phyloP scores from a whole-genome alignment of 2,329 filamentous ascomycete genomes.

The Raffaelea deltoideospora region DNA sequence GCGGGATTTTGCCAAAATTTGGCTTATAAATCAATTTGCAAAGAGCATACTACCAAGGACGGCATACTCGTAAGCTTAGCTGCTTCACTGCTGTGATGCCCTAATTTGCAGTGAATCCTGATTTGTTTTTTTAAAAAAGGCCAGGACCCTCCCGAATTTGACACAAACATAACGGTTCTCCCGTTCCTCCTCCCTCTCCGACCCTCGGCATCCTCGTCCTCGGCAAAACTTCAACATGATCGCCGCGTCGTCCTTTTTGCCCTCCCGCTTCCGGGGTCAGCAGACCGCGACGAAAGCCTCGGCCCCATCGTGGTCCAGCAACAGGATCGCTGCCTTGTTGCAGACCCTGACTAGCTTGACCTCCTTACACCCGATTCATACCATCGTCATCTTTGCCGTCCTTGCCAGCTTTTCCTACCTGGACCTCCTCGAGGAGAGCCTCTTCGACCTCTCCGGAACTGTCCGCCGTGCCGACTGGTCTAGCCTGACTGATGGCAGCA shows the following conservation, averaged over 20 bases:
- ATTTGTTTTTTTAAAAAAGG: no score
- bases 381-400: slow-evolving; percentile 76
- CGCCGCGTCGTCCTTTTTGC: slow-evolving; percentile 35
- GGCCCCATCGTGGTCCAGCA: slow-evolving; percentile 42
- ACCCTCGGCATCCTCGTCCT: no score
- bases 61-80: no score
- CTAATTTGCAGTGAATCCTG: no score
- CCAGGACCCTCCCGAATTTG: no score
- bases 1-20: no score
- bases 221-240: no score
- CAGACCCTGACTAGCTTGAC: slow-evolving; percentile 68
- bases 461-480: slow-evolving; percentile 60
- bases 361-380: slow-evolving; percentile 88
- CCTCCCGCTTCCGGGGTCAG: slow-evolving; percentile 47
- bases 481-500: slow-evolving; percentile 65
- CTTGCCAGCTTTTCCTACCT: slow-evolving; percentile 92
- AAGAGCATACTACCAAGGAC: no score
- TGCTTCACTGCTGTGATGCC: no score
- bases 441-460: slow-evolving; percentile 54
- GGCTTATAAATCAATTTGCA: no score
- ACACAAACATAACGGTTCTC: no score
- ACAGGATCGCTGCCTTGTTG: slow-evolving; percentile 56
- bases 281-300: slow-evolving; percentile 28
- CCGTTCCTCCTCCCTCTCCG: no score
- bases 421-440: slow-evolving; percentile 75